Evolutionary conservation across 2,329 filamentous ascomycete species (phyloP).

Genomic region (Thelonectria olida): DNA sequence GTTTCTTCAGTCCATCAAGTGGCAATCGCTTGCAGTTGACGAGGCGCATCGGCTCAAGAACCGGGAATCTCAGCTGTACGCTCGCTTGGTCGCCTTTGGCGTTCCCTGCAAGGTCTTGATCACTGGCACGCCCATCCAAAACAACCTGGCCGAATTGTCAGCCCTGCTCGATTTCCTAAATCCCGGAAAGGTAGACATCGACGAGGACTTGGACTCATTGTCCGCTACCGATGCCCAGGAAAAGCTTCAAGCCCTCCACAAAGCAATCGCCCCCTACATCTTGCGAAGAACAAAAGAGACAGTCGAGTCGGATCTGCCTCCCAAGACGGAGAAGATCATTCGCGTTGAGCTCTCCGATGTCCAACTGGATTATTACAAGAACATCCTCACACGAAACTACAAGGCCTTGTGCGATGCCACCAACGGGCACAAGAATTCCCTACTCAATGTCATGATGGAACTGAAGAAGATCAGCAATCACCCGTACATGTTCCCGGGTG

Average conservation of each 20-base stretch:
- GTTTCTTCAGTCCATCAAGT: constrained; percentile 90
- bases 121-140: constrained; percentile 96
- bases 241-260: constrained; percentile 87
- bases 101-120: constrained; percentile 91
- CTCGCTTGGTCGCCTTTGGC: constrained; percentile 84
- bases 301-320: constrained; percentile 94
- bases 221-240: constrained; percentile 81
- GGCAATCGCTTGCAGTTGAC: constrained; percentile 96
- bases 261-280: constrained; percentile 91
- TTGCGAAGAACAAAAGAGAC: constrained; percentile 96
- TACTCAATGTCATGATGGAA: constrained; percentile 99
- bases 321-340: constrained; percentile 99
- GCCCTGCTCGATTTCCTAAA: constrained; percentile 96
- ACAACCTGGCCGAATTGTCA: constrained; percentile 91
- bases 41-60: constrained; percentile 98
- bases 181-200: constrained; percentile 90
- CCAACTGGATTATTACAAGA: constrained; percentile 98
- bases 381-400: constrained; percentile 97
- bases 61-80: constrained; percentile 91
- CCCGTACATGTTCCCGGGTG: constrained; percentile 96
- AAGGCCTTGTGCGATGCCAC: constrained; percentile 90
- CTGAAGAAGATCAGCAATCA: constrained; percentile 99
- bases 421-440: constrained; percentile 90
- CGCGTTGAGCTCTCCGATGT: constrained; percentile 96
- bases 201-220: constrained; percentile 87